Base-by-base conservation (phyloP, 2,329 filamentous ascomycete species). In the Neurospora sp. region DNA sequence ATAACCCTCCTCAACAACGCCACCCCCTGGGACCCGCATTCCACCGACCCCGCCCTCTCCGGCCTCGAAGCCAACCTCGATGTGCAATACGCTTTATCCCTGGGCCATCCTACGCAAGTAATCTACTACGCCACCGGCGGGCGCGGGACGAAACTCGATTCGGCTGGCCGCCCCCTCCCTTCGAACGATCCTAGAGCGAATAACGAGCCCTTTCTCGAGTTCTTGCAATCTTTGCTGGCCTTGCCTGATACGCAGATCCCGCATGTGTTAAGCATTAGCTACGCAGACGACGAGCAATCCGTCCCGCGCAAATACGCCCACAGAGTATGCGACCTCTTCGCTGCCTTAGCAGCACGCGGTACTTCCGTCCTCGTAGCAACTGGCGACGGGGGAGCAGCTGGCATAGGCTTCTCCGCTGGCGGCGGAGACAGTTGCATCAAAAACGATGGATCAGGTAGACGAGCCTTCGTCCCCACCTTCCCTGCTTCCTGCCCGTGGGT, bases 401-500 rank as follows among this genome's bases (percentile, higher is more conserved):
- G 82, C 4, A 80, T 79, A 3, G 80, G 79, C 17, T 76, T 79
- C 70, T 89, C 87, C 70, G 76, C 73, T 23, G 52, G 52, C 0
- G 52, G 52, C 12, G 52, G 52, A 0, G 52, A 62, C 52, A 4
- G 1, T 2, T 91, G 89, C 79, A 79, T 82, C 68, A 83, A 83
- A 69, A 88, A 89, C 75, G 87, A 90, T 70, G 88, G 88, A 28
- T 82, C 79, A 62, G 83, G 86, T 70, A 83, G 81, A 1, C 83
- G 84, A 10, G 81, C 84, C 23, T 88, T 89, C 75, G 80, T 88
- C 38, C 84, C 88, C 1, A 84, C 83, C 5, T 92, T 92, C 78
- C 90, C 90, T 0, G 86, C 85, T 0, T 85, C 85, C 0, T 92
- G 90, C 74, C 90, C 89, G 0, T 92, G 87, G 77, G 85, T 92